A percentile compares a stretch with the other conserved stretches of the same genome.
Evolutionary conservation across 2,329 filamentous ascomycete genomes (phyloP).

Genomic region (Aschersonia sp.): DNA sequence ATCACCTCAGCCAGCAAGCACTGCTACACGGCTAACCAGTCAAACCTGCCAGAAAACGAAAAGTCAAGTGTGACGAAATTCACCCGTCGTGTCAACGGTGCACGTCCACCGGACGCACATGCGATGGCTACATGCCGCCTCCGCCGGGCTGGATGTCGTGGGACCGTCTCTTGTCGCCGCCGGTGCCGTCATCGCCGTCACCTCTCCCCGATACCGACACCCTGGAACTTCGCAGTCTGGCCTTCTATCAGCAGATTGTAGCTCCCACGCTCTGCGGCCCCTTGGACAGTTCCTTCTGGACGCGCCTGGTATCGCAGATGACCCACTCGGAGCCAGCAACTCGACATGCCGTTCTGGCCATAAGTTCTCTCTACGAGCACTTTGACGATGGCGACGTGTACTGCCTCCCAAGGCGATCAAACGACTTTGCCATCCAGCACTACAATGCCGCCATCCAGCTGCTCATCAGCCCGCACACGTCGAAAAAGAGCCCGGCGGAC

Average conservation of each 20-base stretch:
- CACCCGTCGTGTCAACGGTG: slow-evolving; percentile 37
- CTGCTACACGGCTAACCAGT: background rate
- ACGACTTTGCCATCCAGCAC: slow-evolving; percentile 20
- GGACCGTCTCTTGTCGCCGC: slow-evolving; percentile 18
- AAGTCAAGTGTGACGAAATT: slow-evolving; percentile 42
- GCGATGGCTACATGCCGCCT: slow-evolving; percentile 36
- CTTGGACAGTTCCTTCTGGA: slow-evolving; percentile 25
- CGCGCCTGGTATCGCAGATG: slow-evolving; percentile 22
- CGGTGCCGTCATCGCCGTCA: slow-evolving; percentile 7
- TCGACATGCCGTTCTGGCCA: slow-evolving; percentile 22
- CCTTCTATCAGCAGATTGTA: slow-evolving; percentile 22
- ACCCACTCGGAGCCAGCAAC: slow-evolving; percentile 20
- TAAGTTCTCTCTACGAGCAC: slow-evolving; percentile 24
- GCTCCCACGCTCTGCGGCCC: slow-evolving; percentile 21
- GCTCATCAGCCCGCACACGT: slow-evolving; percentile 10
- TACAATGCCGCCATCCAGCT: slow-evolving; percentile 25
- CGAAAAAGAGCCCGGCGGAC: slow-evolving; percentile 2
- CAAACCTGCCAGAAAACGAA: slow-evolving; percentile 26
- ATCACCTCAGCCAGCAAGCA: no score
- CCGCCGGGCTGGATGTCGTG: slow-evolving; percentile 15
- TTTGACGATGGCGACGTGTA: slow-evolving; percentile 5
- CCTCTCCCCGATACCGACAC: slow-evolving; percentile 6
- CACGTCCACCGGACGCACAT: slow-evolving; percentile 34
- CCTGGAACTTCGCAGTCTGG: slow-evolving; percentile 16
- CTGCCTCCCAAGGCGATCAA: background rate